Evolutionary conservation across 2,329 filamentous ascomycete genomes (phyloP).

Genomic region (Parastagonospora nodorum): DNA sequence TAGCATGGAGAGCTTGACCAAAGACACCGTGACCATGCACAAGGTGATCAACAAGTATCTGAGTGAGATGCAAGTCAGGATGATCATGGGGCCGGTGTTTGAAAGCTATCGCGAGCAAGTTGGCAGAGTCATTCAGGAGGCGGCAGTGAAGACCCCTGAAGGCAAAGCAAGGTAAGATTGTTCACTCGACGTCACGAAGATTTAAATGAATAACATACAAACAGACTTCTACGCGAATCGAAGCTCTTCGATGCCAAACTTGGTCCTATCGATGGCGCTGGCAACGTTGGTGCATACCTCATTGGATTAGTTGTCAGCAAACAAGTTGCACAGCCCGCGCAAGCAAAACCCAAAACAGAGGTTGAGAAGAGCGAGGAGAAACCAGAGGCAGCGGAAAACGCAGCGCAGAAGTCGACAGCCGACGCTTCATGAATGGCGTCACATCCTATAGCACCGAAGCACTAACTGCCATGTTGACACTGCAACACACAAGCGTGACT

Average conservation of each 20-base stretch:
- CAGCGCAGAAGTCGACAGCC: constrained; percentile 1
- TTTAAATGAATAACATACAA: constrained; percentile 6
- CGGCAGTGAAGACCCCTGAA: constrained; percentile 66
- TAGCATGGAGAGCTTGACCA: constrained; percentile 86
- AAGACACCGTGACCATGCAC: constrained; percentile 84
- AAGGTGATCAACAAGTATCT: constrained; percentile 83
- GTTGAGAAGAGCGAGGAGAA: constrained; percentile 5
- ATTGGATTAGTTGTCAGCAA: constrained; percentile 68
- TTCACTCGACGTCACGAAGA: neutral
- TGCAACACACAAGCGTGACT: too few relatives aligned
- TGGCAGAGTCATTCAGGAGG: constrained; percentile 70
- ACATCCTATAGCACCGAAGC: neutral
- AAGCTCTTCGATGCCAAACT: constrained; percentile 74
- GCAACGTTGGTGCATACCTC: constrained; percentile 72
- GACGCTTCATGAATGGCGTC: constrained; percentile 2
- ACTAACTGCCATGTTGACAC: neutral
- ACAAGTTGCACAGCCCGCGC: constrained; percentile 25
- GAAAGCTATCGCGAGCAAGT: constrained; percentile 80
- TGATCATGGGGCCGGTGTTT: constrained; percentile 89
- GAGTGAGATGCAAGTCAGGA: constrained; percentile 73
- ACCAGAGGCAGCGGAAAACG: neutral
- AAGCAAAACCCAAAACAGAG: constrained; percentile 8
- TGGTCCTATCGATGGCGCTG: constrained; percentile 78
- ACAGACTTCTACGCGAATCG: constrained; percentile 76
- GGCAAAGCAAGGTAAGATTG: constrained; percentile 72